Conservation (phyloP, 2,329 filamentous ascomycete species). For the Rosellinia necatrix region DNA sequence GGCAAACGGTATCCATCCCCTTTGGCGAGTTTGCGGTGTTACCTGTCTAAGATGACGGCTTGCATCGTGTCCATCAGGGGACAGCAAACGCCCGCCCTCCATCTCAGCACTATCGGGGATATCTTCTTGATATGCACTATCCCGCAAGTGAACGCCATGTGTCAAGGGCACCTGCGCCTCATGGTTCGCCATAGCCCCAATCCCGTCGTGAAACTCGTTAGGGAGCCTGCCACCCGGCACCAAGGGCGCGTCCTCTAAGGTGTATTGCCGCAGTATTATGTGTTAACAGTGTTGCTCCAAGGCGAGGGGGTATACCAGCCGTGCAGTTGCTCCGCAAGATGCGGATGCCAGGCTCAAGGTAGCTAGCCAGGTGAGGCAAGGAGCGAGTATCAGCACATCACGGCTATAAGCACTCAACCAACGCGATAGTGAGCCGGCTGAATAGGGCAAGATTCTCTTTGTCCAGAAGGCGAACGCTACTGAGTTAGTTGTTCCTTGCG, state of each 20-base stretch:
- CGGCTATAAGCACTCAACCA: too few species aligned
- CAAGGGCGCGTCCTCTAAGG: not conserved
- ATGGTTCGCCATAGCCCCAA: conserved; percentile 5
- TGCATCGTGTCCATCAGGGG: not conserved
- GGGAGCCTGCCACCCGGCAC: not conserved
- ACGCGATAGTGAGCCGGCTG: not conserved
- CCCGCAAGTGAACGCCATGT: not conserved
- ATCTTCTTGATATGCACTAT: not conserved
- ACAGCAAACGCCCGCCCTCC: conserved; percentile 5
- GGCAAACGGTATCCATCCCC: conserved; percentile 18
- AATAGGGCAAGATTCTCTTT: not conserved
- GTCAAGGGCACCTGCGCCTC: not conserved
- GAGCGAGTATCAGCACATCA: not conserved
- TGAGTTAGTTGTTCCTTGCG: too few species aligned
- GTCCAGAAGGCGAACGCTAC: not conserved
- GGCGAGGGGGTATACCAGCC: not conserved
- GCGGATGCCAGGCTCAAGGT: not conserved
- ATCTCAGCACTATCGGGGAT: not conserved
- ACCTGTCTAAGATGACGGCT: not conserved
- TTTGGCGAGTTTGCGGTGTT: not conserved
- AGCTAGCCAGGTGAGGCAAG: not conserved
- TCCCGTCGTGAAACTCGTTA: not conserved
- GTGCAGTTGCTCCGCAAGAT: not conserved
- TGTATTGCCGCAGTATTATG: not conserved
- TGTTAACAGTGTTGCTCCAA: not conserved